These are phyloP conservation scores for Adansonia digitata DNA, from an alignment of 345 rosid genomes.

Conservation along the genomic window DNA sequence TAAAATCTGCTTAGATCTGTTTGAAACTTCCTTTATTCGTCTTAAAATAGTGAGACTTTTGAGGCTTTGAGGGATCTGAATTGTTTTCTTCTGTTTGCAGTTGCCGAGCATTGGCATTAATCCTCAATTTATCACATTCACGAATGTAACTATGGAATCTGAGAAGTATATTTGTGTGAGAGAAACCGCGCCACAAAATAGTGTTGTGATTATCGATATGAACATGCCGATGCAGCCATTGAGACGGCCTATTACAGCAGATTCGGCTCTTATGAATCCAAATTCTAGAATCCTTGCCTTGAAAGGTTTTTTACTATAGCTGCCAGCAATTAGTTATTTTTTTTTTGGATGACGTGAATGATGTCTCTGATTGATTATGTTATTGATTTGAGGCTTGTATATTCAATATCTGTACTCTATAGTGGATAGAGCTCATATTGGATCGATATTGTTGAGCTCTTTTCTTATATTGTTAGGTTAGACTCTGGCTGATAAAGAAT, in stretches of 20 bases:
- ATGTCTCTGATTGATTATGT: background rate
- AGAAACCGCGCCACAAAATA: constrained; percentile 96
- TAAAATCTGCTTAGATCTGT: constrained; percentile 19
- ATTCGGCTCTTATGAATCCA: constrained; percentile 92
- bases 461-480: background rate
- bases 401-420: background rate
- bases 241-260: constrained; percentile 95
- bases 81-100: constrained; percentile 34
- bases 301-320: constrained; percentile 43
- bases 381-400: background rate
- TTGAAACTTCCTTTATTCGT: background rate
- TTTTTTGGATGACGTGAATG: background rate
- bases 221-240: constrained; percentile 91
- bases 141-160: constrained; percentile 96
- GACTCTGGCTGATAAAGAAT: background rate
- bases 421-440: background rate
- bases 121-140: constrained; percentile 81
- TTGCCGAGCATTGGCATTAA: constrained; percentile 83
- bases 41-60: constrained; percentile 10
- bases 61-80: constrained; percentile 21
- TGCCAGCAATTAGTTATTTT: background rate
- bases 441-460: background rate
- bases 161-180: constrained; percentile 95
- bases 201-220: constrained; percentile 93
- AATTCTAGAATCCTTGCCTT: constrained; percentile 77